Percentiles rank a stretch among this genome's conserved stretches.
Evolutionary conservation across 345 rosid species (phyloP).

Genomic region (Hevea brasiliensis): DNA sequence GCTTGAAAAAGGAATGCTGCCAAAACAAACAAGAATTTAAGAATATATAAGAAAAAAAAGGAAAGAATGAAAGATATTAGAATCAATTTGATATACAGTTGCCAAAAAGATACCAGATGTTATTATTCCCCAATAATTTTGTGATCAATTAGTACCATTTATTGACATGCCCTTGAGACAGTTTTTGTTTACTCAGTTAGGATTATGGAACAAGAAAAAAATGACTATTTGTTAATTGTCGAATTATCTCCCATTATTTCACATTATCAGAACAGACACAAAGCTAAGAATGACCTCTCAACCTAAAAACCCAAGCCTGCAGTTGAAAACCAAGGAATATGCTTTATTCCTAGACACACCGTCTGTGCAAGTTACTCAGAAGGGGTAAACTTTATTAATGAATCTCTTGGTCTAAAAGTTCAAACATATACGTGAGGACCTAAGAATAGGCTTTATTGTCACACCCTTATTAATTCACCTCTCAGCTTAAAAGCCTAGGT

Average conservation of each 20-base stretch:
- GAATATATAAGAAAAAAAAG: constrained; percentile 4
- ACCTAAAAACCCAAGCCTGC: background rate
- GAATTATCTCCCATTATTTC: background rate
- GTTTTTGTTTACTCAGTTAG: background rate
- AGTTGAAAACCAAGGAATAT: background rate
- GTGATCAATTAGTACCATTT: background rate
- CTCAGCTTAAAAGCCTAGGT: background rate
- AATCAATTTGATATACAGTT: background rate
- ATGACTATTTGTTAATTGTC: background rate
- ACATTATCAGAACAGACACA: background rate
- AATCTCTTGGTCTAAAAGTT: background rate
- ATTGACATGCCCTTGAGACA: background rate
- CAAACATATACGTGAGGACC: no score
- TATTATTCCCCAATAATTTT: background rate
- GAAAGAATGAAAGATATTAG: background rate
- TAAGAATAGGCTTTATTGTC: no score
- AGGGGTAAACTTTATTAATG: no score
- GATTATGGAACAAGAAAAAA: background rate
- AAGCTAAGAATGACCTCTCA: background rate
- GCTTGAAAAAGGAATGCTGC: constrained; percentile 88
- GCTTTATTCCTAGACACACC: no score
- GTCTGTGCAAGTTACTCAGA: background rate
- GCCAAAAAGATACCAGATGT: background rate
- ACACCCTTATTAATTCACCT: background rate
- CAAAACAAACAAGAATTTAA: constrained; percentile 13